These are phyloP conservation scores for Orbilia blumenaviensis DNA, from an alignment of 2,329 filamentous ascomycete species.

Conservation along the genomic window DNA sequence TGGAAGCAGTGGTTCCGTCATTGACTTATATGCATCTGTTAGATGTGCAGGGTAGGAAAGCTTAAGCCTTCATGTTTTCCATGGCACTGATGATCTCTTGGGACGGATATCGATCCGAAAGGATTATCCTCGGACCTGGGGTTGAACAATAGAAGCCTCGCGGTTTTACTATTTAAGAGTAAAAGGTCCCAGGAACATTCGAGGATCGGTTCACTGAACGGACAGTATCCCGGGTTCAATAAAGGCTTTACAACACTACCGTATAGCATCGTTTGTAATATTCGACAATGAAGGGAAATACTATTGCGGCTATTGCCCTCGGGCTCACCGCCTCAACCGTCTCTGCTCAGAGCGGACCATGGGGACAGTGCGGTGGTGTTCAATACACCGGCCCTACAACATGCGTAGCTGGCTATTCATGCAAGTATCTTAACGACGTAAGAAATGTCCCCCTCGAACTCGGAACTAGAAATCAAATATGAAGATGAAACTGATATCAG, in stretches of 20 bases:
- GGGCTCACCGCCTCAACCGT: conserved; percentile 53
- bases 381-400: conserved; percentile 61
- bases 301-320: conserved; percentile 29
- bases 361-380: conserved; percentile 63
- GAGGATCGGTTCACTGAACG: neutral
- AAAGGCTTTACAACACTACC: neutral
- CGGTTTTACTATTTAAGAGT: conserved; percentile 19
- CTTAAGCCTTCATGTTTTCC: conserved; percentile 28
- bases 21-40: neutral
- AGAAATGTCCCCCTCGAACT: conserved; percentile 59
- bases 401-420: conserved; percentile 63
- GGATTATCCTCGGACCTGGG: neutral
- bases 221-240: conserved; percentile 7
- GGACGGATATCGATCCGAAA: conserved; percentile 26
- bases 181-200: neutral
- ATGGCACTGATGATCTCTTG: conserved; percentile 13
- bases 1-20: conserved; percentile 39
- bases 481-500: neutral
- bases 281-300: conserved; percentile 39
- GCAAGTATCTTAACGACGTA: conserved; percentile 60
- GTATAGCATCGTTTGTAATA: conserved; percentile 6
- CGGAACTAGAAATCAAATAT: neutral
- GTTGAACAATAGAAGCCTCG: neutral
- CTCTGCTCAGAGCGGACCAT: conserved; percentile 60
- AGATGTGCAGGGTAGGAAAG: neutral